These are phyloP conservation scores for Pseudocercospora vitis DNA, from an alignment of 2,329 filamentous ascomycete genomes.

Conservation along the genomic window DNA sequence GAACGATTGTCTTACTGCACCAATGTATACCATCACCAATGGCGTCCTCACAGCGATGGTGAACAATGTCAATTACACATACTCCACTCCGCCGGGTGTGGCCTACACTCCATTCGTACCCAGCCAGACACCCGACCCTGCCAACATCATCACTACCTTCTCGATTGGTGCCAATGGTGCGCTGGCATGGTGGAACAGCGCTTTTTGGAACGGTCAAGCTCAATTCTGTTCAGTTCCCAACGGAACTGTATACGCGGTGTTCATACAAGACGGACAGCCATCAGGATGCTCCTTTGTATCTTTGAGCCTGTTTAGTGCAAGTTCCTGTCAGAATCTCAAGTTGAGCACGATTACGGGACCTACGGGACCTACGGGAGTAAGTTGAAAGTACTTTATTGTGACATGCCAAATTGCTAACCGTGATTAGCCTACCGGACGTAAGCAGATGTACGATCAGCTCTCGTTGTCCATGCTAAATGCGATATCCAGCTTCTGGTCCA, in stretches of 20 bases:
- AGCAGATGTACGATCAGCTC: neutral
- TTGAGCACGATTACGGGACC: conserved; percentile 27
- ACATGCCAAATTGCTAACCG: too few species aligned
- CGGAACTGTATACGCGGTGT: conserved; percentile 35
- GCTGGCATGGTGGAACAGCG: conserved; percentile 31
- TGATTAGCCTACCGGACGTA: neutral
- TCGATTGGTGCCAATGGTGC: conserved; percentile 23
- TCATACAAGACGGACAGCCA: conserved; percentile 29
- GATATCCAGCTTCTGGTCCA: conserved; percentile 3
- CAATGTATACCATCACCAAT: conserved; percentile 31
- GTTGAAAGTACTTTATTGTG: neutral
- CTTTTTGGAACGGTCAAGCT: conserved; percentile 34
- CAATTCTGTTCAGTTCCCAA: conserved; percentile 34
- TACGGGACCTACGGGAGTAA: neutral
- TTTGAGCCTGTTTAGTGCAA: conserved; percentile 30
- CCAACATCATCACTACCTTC: conserved; percentile 33
- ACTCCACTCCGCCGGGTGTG: conserved; percentile 31
- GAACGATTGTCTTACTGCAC: conserved; percentile 34
- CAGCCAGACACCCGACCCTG: conserved; percentile 28
- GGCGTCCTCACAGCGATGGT: conserved; percentile 33
- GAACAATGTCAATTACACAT: conserved; percentile 30
- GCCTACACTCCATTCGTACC: conserved; percentile 30
- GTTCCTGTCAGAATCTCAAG: conserved; percentile 28
- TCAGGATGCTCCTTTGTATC: conserved; percentile 31
- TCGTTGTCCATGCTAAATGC: too few species aligned